phyloP scores from a whole-genome alignment of 1,284 basidiomycete species.

The Ceratobasidium sp. region DNA sequence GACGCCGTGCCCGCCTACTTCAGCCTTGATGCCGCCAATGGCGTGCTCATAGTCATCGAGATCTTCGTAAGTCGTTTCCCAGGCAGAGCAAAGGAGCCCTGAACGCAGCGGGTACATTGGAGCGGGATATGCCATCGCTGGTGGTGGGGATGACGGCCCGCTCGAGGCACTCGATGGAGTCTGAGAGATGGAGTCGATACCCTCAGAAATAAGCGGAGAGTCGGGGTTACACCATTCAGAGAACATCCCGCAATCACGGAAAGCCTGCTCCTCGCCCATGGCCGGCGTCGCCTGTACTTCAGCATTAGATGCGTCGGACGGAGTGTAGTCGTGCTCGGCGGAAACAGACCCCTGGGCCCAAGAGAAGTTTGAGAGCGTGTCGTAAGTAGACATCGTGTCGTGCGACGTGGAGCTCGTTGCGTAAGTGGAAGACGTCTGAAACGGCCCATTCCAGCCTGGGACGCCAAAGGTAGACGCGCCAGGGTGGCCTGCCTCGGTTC shows the following conservation, averaged over 20 bases:
- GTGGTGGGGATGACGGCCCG: slow-evolving; percentile 3
- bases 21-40: slow-evolving; percentile 9
- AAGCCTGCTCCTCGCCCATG: not conserved
- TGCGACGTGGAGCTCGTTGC: not conserved
- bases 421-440: not conserved
- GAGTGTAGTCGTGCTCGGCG: not conserved
- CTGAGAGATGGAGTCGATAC: not conserved
- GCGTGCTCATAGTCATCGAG: slow-evolving; percentile 26
- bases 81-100: not conserved
- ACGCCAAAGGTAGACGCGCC: not conserved
- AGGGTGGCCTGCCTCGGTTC: not conserved
- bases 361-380: not conserved
- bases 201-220: slow-evolving; percentile 4
- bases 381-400: not conserved
- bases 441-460: not conserved
- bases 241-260: not conserved
- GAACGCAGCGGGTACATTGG: slow-evolving; percentile 3
- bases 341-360: not conserved
- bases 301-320: not conserved
- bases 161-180: slow-evolving; percentile 20
- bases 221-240: slow-evolving; percentile 25
- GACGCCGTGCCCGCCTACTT: slow-evolving; percentile 2
- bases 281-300: not conserved
- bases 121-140: not conserved
- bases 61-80: slow-evolving; percentile 10